Evolutionary conservation across 2,329 filamentous ascomycete species (phyloP), one percentile per base, ranked within the genome.

Genomic region (Aspergillus sclerotialis): DNA sequence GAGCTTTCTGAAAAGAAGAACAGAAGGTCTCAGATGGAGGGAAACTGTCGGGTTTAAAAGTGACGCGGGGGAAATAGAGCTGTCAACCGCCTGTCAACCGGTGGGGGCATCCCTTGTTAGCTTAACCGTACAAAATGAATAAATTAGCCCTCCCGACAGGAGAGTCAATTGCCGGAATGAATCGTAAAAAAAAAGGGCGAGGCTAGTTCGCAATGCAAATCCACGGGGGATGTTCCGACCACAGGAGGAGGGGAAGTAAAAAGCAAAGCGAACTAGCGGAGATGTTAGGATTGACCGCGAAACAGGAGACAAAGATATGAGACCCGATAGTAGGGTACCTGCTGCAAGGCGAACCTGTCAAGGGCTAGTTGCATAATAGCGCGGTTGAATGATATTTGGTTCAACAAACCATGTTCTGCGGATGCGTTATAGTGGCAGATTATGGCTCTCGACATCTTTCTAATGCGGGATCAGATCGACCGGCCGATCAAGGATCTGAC

Each of bases 1-100:
- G 12, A n/a, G 13, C 13, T 28, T n/a, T 23, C 8, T 6, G 28
- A 35, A 27, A 31, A 24, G 10, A 37, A 37, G 38, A 29, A 29
- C 23, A 33, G 26, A 21, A 36, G 4, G 11, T 7, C 18, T 15
- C 27, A 28, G 33, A 33, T 4, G 10, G 37, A 31, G 28, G 19
- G 38, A 42, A 39, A 25, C 28, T 12, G 31, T 40, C 32, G 37
- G 30, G 28, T 40, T 48, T 42, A 46, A 45, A 35, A 44, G 33
- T 18, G 14, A 17, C 17, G n/a, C 19, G 37, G 16, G 21, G 28
- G 31, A 44, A 40, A 33, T 32, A 35, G 42, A 43, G 40, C 42
- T 44, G 42, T 48, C 42, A 48, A n/a, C 7, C 7, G 8, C 23
- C 23, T 24, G n/a, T n/a, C n/a, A n/a, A n/a, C n/a, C n/a, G 23